A percentile compares a stretch with the other conserved stretches of the same genome.
Conservation (phyloP, 108 stramenopile species). For the Skeletonema grethae region DNA sequence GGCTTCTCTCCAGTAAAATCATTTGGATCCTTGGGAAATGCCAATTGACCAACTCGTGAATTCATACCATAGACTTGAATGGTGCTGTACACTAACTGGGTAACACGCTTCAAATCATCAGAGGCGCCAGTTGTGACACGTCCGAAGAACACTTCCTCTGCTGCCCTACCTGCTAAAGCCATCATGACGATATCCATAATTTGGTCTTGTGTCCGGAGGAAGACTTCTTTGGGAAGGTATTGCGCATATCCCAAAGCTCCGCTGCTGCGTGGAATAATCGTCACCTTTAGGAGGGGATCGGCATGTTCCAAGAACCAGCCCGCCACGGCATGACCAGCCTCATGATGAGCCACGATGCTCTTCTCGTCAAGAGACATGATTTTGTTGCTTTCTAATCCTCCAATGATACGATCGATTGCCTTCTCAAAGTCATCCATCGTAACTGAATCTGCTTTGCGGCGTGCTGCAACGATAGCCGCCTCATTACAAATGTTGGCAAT, state of each 20-base stretch:
- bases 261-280: slow-evolving; percentile 91
- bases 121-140: slow-evolving; percentile 94
- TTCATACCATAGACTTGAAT: slow-evolving; percentile 97
- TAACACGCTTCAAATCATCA: slow-evolving; percentile 93
- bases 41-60: slow-evolving; percentile 89
- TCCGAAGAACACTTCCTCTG: slow-evolving; percentile 94
- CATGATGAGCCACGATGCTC: slow-evolving; percentile 94
- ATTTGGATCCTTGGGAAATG: slow-evolving; percentile 86
- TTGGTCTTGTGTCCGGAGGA: slow-evolving; percentile 80
- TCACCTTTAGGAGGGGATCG: slow-evolving; percentile 96
- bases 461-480: slow-evolving; percentile 96
- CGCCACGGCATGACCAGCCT: slow-evolving; percentile 96
- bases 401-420: slow-evolving; percentile 94
- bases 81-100: slow-evolving; percentile 92
- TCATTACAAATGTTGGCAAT: slow-evolving; percentile 99
- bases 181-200: slow-evolving; percentile 97
- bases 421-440: slow-evolving; percentile 92
- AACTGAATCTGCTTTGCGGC: slow-evolving; percentile 85
- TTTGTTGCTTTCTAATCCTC: slow-evolving; percentile 94
- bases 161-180: slow-evolving; percentile 95
- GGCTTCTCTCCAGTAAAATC: slow-evolving; percentile 82
- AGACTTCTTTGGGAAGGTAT: slow-evolving; percentile 95
- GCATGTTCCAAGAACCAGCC: slow-evolving; percentile 97
- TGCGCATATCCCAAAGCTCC: slow-evolving; percentile 97
- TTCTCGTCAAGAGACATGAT: slow-evolving; percentile 91